Base-by-base conservation (phyloP, 495 filamentous ascomycete genomes). In the Aspergillus egyptiacus region DNA sequence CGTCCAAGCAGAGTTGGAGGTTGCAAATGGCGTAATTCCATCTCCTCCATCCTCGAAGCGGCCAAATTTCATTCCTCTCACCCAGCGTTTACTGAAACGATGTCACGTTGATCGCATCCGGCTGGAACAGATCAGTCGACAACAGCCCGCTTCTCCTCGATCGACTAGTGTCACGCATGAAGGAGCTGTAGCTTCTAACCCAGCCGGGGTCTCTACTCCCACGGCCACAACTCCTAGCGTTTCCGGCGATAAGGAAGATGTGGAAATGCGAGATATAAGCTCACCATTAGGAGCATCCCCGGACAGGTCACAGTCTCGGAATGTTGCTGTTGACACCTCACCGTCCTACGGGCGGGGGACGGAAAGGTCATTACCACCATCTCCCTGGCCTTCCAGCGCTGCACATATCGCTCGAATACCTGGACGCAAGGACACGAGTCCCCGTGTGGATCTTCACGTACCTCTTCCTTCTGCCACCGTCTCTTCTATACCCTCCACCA, bases 1-100 rank as follows among this genome's bases (percentile, higher is more conserved):
- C 5, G 66, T 70, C 13, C 78, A 81, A 57, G 73, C 71, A 1
- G 69, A 76, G 45, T 38, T 58, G 14, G 62, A 72, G 25, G 60
- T 60, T 22, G 44, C 59, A 40, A 70, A 71, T 41, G 53, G 51
- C 5, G 58, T 56, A 18, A 54, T 53, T 30, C 45, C 44, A 2
- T 40, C 55, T 19, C 17, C 48, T 3, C 44, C 55, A 6, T 48
- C 58, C 4, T 49, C 39, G 15, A 54, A 41, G 43, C 58, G 54
- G 33, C 53, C 52, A 33, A 57, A 33, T 32, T 69, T 63, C 56
- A 53, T 68, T 14, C 68, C 74, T 7, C 53, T 73, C 28, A 68
- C 64, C 0, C 64, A 72, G 35, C 69, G 71, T 6, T 58, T 78
- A 6, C 46, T 78, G 18, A 62, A 71, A 22, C 68, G 72, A 23